Evolutionary conservation across 164 flowering plant species (phyloP), one percentile per base, ranked within the genome.

Genomic region (Sextonia rubra): DNA sequence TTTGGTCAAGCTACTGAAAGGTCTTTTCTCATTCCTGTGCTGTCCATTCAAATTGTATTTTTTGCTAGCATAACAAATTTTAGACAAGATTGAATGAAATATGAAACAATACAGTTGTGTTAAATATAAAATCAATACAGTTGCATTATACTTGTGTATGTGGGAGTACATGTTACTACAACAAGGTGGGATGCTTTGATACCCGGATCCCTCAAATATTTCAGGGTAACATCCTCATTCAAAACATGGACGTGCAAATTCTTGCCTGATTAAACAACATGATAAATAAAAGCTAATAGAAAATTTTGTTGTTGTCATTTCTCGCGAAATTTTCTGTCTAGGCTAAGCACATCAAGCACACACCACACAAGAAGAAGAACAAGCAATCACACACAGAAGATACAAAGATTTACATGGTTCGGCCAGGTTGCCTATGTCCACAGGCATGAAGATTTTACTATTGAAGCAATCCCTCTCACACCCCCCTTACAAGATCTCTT

Each of bases 1-100:
- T 61, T 81, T 89, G 23, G 8, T 83, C 44, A 79, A 76, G 48
- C 72, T 81, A 71, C 52, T 88, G 73, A 82, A 73, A 81, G 89
- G 89, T 82, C 55, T 47, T 25, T 32, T n/a, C 66, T 30, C 70
- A 37, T 29, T 49, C 60, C 26, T 37, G 25, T 58, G 30, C 27
- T 60, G 30, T 32, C 44, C 44, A 37, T 37, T 37, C 44, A 5
- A 7, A 37, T 37, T 37, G 11, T 14, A 8, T 23, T 9, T 29
- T 62, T 47, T 69, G 5, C 12, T 2, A 26, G 12, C 27, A 7
- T 29, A 52, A 69, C 58, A 66, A 66, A 71, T 61, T 4, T 24
- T 2, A 5, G 64, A 61, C 29, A 22, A 11, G n/a, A 12, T 37
- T 37, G 58, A 15, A 52, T 52, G 58, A 17, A 52, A 14, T 15